phyloP scores from a whole-genome alignment of 1,284 basidiomycete species.

The Ceratobasidium sp. region DNA sequence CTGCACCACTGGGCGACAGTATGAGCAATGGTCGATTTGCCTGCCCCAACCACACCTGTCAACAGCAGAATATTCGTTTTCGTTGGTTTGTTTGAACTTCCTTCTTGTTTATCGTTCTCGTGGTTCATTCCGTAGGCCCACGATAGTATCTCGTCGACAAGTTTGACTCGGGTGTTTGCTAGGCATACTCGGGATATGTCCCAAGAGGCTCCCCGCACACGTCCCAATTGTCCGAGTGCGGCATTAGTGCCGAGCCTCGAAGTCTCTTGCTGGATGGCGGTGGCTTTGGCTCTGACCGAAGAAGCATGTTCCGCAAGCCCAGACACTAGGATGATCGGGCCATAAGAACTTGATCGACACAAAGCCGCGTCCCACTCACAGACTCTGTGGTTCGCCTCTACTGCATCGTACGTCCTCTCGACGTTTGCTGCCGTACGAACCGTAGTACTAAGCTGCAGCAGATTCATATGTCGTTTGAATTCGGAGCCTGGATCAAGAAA shows the following conservation, averaged over 20 bases:
- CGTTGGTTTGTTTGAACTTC: too few species aligned
- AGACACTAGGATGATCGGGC: not conserved
- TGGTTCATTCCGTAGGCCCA: not conserved
- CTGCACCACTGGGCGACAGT: not conserved
- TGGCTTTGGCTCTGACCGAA: not conserved
- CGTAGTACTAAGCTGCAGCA: too few species aligned
- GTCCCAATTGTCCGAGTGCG: not conserved
- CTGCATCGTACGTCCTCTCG: not conserved
- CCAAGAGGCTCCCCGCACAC: conserved; percentile 2
- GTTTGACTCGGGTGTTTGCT: not conserved
- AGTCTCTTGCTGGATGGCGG: not conserved
- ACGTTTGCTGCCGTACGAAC: too few species aligned
- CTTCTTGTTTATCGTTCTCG: not conserved
- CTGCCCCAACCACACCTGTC: conserved; percentile 43
- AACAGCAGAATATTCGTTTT: conserved; percentile 16
- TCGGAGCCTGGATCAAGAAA: too few species aligned
- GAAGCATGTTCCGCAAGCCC: not conserved
- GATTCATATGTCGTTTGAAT: too few species aligned
- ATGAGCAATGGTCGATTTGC: conserved; percentile 19
- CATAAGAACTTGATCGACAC: not conserved
- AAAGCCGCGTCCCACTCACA: not conserved
- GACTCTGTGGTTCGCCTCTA: not conserved
- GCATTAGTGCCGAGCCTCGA: not conserved
- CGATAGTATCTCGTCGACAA: not conserved
- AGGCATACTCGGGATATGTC: not conserved